Base-by-base conservation (phyloP, 495 filamentous ascomycete species). In the Penicillium maclennaniae region DNA sequence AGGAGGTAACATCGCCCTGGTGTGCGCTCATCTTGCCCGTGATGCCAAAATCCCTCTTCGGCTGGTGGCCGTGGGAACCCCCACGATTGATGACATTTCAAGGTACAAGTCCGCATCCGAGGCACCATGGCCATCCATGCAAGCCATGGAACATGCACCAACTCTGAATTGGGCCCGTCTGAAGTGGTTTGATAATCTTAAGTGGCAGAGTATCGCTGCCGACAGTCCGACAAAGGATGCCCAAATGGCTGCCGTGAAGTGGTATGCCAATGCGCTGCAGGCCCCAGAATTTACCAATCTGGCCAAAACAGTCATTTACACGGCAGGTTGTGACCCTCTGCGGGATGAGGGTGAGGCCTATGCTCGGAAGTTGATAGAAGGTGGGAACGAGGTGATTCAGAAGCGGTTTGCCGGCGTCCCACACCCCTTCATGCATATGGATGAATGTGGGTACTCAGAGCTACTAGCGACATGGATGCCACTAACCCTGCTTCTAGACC, bases 341-440 rank as follows among this genome's bases (percentile, higher is more conserved):
- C 56, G 79, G 1, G 79, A 80, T 56, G 79, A 81, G 59, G 79
- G 77, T 0, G 77, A 79, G 60, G 74, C 74, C 0, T 81, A 80
- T 53, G 77, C 68, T 1, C 51, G 58, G 53, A 75, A 74, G 49
- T 60, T 81, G 16, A 53, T 79, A 23, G 69, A 74, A 36, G 70
- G 64, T 1, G 78, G 78, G 8, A 72, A 65, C 45, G 69, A 72
- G 58, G 76, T 79, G 15, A 73, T 70, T 3, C 50, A 76, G 7
- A 77, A 74, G 50, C 50, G 77, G 21, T 81, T 79, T 43, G 41
- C 62, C 7, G 76, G 78, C 0, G 64, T 72, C 25, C 76, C 76
- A 0, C 78, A 81, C 55, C 75, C 72, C 0, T 79, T 81, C 50
- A 73, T 74, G 72, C 73, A 78, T 53, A 62, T 79, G 49, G 63